Conservation (phyloP, 2,329 filamentous ascomycete genomes). For the Ophiocordyceps camponoti-leonardi region DNA sequence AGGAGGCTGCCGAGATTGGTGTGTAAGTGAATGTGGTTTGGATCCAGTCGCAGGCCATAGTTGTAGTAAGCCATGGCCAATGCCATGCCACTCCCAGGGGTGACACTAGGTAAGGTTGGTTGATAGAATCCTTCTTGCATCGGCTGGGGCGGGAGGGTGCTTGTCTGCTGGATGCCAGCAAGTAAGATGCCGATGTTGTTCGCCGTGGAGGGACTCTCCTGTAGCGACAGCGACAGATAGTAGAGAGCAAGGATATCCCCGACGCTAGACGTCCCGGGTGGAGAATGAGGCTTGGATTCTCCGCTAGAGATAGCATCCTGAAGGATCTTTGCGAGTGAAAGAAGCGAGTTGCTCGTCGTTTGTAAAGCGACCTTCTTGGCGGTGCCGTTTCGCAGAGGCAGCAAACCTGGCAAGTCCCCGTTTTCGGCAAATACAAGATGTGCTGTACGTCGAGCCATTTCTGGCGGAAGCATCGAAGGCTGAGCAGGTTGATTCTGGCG, state of each 20-base stretch:
- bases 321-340: slow-evolving; percentile 93
- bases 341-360: slow-evolving; percentile 85
- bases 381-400: slow-evolving; percentile 50
- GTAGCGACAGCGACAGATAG: slow-evolving; percentile 83
- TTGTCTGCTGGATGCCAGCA: slow-evolving; percentile 70
- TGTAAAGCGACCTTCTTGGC: slow-evolving; percentile 68
- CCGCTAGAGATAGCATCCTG: slow-evolving; percentile 85
- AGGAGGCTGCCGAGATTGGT: slow-evolving; percentile 90
- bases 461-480: slow-evolving; percentile 66
- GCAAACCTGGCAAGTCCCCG: slow-evolving; percentile 65
- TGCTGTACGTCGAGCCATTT: slow-evolving; percentile 68
- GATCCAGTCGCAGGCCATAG: slow-evolving; percentile 75
- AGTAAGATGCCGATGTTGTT: slow-evolving; percentile 96
- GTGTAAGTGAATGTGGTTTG: slow-evolving; percentile 85
- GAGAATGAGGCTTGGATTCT: slow-evolving; percentile 32
- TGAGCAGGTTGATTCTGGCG: slow-evolving; percentile 4
- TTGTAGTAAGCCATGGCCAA: slow-evolving; percentile 89
- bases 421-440: slow-evolving; percentile 62
- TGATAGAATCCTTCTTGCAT: slow-evolving; percentile 6
- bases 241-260: slow-evolving; percentile 89
- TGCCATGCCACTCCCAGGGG: slow-evolving; percentile 71
- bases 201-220: slow-evolving; percentile 90
- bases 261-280: slow-evolving; percentile 55
- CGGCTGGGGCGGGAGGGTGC: slow-evolving; percentile 12
- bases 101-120: slow-evolving; percentile 55